Conservation (phyloP, 495 filamentous ascomycete genomes). For the Daldinia vernicosa region DNA sequence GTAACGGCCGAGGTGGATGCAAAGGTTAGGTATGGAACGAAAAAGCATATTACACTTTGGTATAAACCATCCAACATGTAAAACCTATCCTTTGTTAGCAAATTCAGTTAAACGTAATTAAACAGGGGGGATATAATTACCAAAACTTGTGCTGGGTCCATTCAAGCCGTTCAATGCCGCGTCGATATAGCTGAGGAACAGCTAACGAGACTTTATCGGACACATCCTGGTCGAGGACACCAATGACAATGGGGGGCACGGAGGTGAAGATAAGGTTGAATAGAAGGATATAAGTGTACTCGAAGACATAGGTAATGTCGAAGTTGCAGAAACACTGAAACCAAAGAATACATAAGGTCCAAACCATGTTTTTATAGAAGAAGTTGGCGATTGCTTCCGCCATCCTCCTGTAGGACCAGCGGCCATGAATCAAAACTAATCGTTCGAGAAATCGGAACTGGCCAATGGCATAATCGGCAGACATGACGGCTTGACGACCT, state of each 20-base stretch:
- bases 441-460: constrained; percentile 96
- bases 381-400: constrained; percentile 97
- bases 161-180: constrained; percentile 95
- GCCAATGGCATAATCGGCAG: constrained; percentile 96
- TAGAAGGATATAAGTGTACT: constrained; percentile 95
- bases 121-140: constrained; percentile 58
- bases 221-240: constrained; percentile 97
- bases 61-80: constrained; percentile 97
- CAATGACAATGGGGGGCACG: constrained; percentile 93
- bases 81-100: constrained; percentile 64
- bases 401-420: constrained; percentile 94
- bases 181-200: constrained; percentile 93
- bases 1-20: constrained; percentile 70
- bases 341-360: constrained; percentile 98
- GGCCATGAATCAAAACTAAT: constrained; percentile 91
- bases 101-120: constrained; percentile 14
- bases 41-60: constrained; percentile 92
- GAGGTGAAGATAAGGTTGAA: constrained; percentile 99
- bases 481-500: constrained; percentile 98
- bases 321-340: constrained; percentile 96
- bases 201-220: constrained; percentile 91
- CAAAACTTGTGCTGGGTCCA: constrained; percentile 98
- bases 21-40: constrained; percentile 87
- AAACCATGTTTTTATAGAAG: constrained; percentile 99
- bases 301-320: constrained; percentile 94